Evolutionary conservation across 345 rosid genomes (phyloP).

Genomic region (Citrus inodora): DNA sequence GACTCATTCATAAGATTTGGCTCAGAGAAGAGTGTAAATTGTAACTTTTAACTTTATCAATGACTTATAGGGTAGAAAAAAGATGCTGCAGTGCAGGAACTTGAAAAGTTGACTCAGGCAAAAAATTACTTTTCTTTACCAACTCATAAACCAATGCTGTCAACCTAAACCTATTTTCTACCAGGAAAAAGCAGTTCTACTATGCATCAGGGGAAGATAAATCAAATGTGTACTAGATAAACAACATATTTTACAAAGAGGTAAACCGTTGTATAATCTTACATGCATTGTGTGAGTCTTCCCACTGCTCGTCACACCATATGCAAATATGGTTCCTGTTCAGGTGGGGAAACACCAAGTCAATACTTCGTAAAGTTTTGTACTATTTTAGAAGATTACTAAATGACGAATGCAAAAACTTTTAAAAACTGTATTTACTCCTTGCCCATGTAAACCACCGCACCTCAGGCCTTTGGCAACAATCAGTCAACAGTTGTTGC

Average conservation of each 20-base stretch:
- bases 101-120: background rate
- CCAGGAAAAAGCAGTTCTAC: background rate
- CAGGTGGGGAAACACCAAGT: constrained; percentile 24
- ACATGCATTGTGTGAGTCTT: constrained; percentile 99
- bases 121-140: background rate
- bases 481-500: background rate
- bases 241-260: background rate
- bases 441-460: background rate
- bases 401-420: background rate
- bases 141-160: background rate
- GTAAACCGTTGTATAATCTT: constrained; percentile 29
- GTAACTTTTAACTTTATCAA: background rate
- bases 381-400: constrained; percentile 1
- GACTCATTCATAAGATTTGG: background rate
- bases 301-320: constrained; percentile 99
- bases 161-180: background rate
- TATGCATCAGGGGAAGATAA: background rate
- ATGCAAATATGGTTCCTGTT: constrained; percentile 95
- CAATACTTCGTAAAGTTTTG: background rate
- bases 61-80: background rate
- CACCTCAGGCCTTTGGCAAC: background rate
- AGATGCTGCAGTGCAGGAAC: background rate
- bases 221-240: background rate
- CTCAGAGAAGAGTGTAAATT: background rate
- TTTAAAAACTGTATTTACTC: background rate